Evolutionary conservation across 108 stramenopile genomes (phyloP).

Genomic region (Conticribra weissflogii): DNA sequence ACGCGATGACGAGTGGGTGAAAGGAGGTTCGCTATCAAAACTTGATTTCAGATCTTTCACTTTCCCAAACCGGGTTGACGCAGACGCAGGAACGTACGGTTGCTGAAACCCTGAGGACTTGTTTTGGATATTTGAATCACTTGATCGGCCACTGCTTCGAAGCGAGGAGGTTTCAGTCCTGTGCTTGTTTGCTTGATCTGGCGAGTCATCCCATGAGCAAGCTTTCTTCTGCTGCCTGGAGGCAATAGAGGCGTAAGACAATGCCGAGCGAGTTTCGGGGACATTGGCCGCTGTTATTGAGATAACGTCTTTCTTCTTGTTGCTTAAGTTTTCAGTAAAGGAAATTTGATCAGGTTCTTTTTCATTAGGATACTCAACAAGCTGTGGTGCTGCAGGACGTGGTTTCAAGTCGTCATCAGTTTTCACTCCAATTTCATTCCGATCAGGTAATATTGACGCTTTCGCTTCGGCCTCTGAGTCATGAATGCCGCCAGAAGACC

Average conservation of each 20-base stretch:
- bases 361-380: no score
- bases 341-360: no score
- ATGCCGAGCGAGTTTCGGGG: neutral
- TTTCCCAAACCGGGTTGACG: neutral
- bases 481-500: no score
- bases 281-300: neutral
- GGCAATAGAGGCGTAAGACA: neutral
- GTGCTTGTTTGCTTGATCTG: no score
- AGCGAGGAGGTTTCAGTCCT: no score
- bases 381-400: no score
- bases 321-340: no score
- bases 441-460: no score
- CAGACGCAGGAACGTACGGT: neutral
- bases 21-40: neutral
- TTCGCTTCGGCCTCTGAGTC: no score
- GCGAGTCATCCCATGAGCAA: neutral
- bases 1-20: neutral
- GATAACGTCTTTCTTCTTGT: neutral
- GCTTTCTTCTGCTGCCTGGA: neutral
- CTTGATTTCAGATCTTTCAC: neutral
- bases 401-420: no score
- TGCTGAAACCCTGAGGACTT: neutral
- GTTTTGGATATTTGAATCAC: neutral
- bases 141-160: neutral
- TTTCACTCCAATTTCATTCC: no score